Percentiles rank a stretch among this genome's conserved stretches.
phyloP scores from a whole-genome alignment of 169 alveolate genomes.

The Plasmodium blacklocki region DNA sequence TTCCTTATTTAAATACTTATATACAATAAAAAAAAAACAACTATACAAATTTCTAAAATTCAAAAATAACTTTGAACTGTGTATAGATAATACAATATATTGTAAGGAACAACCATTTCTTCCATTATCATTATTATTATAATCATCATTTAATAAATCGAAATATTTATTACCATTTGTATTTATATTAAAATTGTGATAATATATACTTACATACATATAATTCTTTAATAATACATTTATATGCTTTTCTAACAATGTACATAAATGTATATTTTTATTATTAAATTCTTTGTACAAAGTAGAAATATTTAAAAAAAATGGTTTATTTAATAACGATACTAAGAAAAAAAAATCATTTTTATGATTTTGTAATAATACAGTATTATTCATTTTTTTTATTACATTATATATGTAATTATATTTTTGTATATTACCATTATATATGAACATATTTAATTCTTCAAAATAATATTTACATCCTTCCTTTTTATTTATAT shows the following conservation, averaged over 20 bases:
- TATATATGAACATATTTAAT: conserved; percentile 56
- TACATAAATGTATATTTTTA: conserved; percentile 70
- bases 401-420: conserved; percentile 66
- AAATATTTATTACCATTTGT: conserved; percentile 34
- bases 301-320: conserved; percentile 66
- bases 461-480: conserved; percentile 72
- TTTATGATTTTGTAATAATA: conserved; percentile 62
- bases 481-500: conserved; percentile 12
- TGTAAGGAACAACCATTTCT: conserved; percentile 35
- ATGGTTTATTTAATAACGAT: conserved; percentile 68
- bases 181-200: conserved; percentile 70
- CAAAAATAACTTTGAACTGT: conserved; percentile 64
- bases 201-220: conserved; percentile 73
- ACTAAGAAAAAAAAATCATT: conserved; percentile 73
- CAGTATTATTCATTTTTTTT: conserved; percentile 72
- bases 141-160: conserved; percentile 44
- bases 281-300: conserved; percentile 75
- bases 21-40: conserved; percentile 74
- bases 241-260: conserved; percentile 71
- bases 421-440: conserved; percentile 67
- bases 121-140: background rate
- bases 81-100: conserved; percentile 64
- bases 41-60: conserved; percentile 62
- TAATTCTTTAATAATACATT: conserved; percentile 59
- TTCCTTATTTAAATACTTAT: conserved; percentile 60